Evolutionary conservation across 2,329 filamentous ascomycete species (phyloP).

Genomic region (Hypoxylon sp.): DNA sequence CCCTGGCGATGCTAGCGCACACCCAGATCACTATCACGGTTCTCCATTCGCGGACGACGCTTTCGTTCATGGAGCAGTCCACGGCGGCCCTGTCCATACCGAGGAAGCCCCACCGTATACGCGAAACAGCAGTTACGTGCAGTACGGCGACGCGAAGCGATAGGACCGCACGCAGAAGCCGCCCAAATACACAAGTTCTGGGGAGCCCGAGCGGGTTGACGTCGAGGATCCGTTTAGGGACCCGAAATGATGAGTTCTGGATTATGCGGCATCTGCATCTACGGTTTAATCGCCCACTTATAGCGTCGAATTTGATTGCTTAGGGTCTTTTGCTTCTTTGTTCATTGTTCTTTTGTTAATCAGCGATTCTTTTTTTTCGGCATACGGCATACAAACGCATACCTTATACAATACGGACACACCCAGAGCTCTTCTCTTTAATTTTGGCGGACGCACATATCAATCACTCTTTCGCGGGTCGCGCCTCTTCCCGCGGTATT

Average conservation of each 20-base stretch:
- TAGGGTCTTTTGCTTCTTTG: slow-evolving; percentile 9
- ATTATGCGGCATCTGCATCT: not conserved
- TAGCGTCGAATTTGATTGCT: not conserved
- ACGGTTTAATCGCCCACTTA: not conserved
- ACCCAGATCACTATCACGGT: slow-evolving; percentile 29
- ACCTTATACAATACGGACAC: slow-evolving; percentile 12
- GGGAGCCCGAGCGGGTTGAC: slow-evolving; percentile 3
- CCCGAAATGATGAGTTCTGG: slow-evolving; percentile 14
- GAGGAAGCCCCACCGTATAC: slow-evolving; percentile 43
- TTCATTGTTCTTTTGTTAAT: slow-evolving; percentile 15
- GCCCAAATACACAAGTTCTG: slow-evolving; percentile 13
- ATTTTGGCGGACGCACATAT: slow-evolving; percentile 3
- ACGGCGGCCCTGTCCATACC: slow-evolving; percentile 32
- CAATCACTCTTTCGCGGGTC: slow-evolving; percentile 9
- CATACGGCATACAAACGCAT: slow-evolving; percentile 14
- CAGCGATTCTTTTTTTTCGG: slow-evolving; percentile 20
- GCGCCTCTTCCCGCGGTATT: not conserved
- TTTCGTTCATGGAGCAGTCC: slow-evolving; percentile 34
- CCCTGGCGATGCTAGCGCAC: slow-evolving; percentile 35
- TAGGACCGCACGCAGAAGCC: slow-evolving; percentile 23
- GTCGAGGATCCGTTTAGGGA: slow-evolving; percentile 29
- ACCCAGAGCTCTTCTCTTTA: slow-evolving; percentile 8
- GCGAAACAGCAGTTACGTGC: slow-evolving; percentile 46
- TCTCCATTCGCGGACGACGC: slow-evolving; percentile 37
- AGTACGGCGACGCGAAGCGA: slow-evolving; percentile 43